Conservation (phyloP, 2,329 filamentous ascomycete species). For the Trichoderma hamatum region DNA sequence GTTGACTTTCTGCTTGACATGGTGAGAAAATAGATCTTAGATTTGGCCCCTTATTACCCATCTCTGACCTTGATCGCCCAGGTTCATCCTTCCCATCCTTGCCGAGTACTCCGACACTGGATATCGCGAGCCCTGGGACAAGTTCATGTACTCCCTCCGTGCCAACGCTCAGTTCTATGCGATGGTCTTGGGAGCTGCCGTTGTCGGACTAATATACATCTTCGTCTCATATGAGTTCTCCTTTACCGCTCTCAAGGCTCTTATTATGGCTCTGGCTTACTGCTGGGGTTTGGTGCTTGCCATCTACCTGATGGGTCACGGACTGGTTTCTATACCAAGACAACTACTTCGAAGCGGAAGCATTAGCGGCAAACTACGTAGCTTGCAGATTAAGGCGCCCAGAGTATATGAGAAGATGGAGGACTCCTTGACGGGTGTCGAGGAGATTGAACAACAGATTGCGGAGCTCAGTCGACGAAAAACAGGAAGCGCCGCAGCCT, state of each 20-base stretch:
- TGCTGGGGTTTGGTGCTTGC: constrained; percentile 89
- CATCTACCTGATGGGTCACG: constrained; percentile 97
- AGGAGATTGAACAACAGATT: constrained; percentile 81
- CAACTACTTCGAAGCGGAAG: constrained; percentile 78
- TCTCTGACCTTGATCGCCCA: constrained; percentile 39
- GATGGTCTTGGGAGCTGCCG: constrained; percentile 71
- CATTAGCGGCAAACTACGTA: constrained; percentile 71
- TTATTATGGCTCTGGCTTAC: constrained; percentile 93
- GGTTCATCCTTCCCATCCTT: constrained; percentile 87
- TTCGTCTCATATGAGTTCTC: constrained; percentile 76
- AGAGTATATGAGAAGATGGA: constrained; percentile 84
- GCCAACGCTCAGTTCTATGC: constrained; percentile 88
- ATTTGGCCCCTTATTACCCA: background rate
- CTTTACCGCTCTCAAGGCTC: constrained; percentile 72
- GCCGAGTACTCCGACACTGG: constrained; percentile 95
- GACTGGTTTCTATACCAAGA: constrained; percentile 86
- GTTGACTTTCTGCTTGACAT: constrained; percentile 93
- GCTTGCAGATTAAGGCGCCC: constrained; percentile 78
- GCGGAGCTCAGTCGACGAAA: constrained; percentile 79
- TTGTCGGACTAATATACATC: constrained; percentile 79
- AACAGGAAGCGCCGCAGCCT: constrained; percentile 72
- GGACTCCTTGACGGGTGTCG: constrained; percentile 77
- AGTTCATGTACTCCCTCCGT: constrained; percentile 81
- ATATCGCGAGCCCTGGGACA: constrained; percentile 81
- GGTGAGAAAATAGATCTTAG: constrained; percentile 56